phyloP scores from a whole-genome alignment of 768 basidiomycete genomes.

The Cubamyces sp. region DNA sequence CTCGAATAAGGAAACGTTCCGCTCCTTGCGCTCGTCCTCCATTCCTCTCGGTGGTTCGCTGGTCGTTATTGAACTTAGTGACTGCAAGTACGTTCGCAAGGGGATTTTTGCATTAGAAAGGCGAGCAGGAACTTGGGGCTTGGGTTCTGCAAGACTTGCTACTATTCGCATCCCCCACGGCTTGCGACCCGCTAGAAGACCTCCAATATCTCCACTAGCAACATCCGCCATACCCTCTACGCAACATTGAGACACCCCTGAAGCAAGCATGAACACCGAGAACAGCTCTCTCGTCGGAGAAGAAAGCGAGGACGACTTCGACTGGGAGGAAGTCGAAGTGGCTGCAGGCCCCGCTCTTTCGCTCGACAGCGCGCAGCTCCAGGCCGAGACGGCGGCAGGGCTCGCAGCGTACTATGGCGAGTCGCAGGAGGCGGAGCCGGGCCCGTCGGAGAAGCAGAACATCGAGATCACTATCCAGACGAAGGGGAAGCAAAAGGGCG shows the following conservation, averaged over 20 bases:
- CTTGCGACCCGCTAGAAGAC: too few relatives aligned
- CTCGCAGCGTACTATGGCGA: constrained; percentile 6
- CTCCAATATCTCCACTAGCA: too few relatives aligned
- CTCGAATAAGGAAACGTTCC: too few relatives aligned
- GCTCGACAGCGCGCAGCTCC: constrained; percentile 2
- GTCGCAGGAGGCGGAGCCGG: constrained; percentile 24
- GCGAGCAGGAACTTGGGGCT: too few relatives aligned
- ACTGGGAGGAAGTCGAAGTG: constrained; percentile 81
- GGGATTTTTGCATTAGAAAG: too few relatives aligned
- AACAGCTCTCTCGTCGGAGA: constrained; percentile 30
- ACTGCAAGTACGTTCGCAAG: too few relatives aligned
- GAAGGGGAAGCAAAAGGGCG: constrained; percentile 42
- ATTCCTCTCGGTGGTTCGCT: too few relatives aligned
- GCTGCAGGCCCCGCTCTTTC: constrained; percentile 35
- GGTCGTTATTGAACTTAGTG: too few relatives aligned
- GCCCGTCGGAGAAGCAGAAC: constrained; percentile 41
- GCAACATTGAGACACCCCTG: too few relatives aligned
- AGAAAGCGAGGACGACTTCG: constrained; percentile 66
- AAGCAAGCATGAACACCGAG: constrained; percentile 18
- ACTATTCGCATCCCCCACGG: too few relatives aligned
- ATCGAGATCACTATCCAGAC: constrained; percentile 76
- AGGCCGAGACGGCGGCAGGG: neutral
- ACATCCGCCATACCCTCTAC: neutral
- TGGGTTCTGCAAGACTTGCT: too few relatives aligned
- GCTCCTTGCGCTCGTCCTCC: too few relatives aligned